phyloP scores from a whole-genome alignment of 192 early-diverging fungal genomes.

The Coemansia sp. region DNA sequence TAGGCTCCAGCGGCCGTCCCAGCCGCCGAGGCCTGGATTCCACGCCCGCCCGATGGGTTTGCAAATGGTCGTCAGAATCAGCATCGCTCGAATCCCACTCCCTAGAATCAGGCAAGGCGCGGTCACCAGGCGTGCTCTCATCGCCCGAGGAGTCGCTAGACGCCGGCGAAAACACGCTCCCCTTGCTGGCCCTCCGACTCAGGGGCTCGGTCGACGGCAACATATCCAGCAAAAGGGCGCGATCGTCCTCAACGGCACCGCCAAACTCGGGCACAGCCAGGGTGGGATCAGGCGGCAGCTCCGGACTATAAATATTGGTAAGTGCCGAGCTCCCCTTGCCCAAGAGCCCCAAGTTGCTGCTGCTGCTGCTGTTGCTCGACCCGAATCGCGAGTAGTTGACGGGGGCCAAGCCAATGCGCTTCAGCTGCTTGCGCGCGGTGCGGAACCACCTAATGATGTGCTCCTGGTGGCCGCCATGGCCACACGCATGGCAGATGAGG shows the following conservation, averaged over 20 bases:
- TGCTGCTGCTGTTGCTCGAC: conserved; percentile 20
- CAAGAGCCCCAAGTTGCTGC: conserved; percentile 12
- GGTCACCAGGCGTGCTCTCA: not conserved
- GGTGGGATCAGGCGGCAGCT: not conserved
- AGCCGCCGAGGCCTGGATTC: not conserved
- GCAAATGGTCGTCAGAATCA: conserved; percentile 38
- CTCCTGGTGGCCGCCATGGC: conserved; percentile 52
- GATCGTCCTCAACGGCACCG: not conserved
- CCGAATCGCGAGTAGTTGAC: conserved; percentile 7
- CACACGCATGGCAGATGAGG: conserved; percentile 48
- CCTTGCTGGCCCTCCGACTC: conserved; percentile 1
- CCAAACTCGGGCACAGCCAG: not conserved
- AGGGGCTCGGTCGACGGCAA: not conserved
- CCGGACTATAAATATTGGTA: not conserved
- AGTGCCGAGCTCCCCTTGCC: not conserved
- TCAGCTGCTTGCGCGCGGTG: conserved; percentile 28
- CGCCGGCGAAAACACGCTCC: conserved; percentile 6
- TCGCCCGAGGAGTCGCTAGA: not conserved
- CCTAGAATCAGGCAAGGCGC: not conserved
- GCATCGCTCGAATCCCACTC: conserved; percentile 24
- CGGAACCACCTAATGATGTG: conserved; percentile 52
- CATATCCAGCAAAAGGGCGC: not conserved
- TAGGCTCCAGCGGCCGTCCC: not conserved
- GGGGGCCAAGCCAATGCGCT: conserved; percentile 20
- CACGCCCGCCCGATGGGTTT: not conserved